A percentile compares a stretch with the other conserved stretches of the same genome.
Conservation (phyloP, 805 yeast species). For the Myxozyma melibiosi region DNA sequence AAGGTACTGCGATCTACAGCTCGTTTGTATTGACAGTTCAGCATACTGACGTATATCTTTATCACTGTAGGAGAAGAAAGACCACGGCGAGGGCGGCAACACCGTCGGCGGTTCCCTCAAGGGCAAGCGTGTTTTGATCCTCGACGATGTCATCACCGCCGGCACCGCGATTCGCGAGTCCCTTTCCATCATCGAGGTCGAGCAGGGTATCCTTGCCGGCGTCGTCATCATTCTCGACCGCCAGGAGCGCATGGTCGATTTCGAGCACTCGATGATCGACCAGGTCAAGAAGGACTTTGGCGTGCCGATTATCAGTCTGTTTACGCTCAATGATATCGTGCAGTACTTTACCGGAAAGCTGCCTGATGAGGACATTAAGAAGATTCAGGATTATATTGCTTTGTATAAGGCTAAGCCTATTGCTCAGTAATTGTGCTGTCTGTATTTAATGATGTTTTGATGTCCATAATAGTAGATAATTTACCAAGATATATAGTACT, state of each 20-base stretch:
- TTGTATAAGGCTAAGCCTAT: constrained; percentile 26
- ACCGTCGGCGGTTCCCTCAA: constrained; percentile 82
- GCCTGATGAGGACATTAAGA: constrained; percentile 22
- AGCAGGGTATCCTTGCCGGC: constrained; percentile 76
- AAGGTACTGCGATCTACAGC: constrained; percentile 47
- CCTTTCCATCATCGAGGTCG: constrained; percentile 68
- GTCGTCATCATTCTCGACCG: constrained; percentile 91
- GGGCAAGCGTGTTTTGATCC: constrained; percentile 75
- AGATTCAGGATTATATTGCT: constrained; percentile 29
- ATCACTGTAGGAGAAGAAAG: constrained; percentile 67
- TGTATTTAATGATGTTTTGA: background rate
- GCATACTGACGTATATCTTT: background rate
- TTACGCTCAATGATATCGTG: constrained; percentile 73
- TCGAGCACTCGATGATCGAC: constrained; percentile 76
- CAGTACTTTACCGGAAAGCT: constrained; percentile 40
- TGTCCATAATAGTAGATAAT: no score
- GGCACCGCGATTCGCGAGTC: constrained; percentile 98
- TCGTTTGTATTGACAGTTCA: background rate
- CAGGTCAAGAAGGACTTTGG: constrained; percentile 69
- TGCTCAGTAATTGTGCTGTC: constrained; percentile 11
- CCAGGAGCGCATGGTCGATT: constrained; percentile 78
- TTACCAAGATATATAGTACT: no score
- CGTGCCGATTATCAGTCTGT: constrained; percentile 84
- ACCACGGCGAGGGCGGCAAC: constrained; percentile 97
- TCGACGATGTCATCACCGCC: constrained; percentile 97